Conservation (phyloP, 768 basidiomycete species). For the Agaricus blazei region DNA sequence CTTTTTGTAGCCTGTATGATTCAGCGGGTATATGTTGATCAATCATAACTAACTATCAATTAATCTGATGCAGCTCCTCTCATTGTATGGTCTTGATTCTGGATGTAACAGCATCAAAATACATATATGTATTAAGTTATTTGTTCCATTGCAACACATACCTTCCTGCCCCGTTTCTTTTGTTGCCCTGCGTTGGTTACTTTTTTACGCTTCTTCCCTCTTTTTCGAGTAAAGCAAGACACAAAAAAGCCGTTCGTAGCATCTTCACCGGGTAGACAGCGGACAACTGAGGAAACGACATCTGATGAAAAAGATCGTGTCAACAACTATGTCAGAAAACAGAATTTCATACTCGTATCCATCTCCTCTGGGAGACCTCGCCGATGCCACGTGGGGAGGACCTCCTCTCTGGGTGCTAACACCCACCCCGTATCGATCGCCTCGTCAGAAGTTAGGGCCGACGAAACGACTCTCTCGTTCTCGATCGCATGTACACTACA, state of each 20-base stretch:
- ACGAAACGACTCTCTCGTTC: conserved; percentile 86
- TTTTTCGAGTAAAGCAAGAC: conserved; percentile 67
- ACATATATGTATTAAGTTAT: conserved; percentile 7
- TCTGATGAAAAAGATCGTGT: conserved; percentile 24
- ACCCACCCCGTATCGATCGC: conserved; percentile 54
- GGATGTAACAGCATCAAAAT: conserved; percentile 9
- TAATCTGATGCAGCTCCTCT: conserved; percentile 11
- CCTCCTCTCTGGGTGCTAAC: conserved; percentile 61
- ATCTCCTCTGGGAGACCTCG: conserved; percentile 71
- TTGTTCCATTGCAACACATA: background rate
- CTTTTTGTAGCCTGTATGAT: background rate
- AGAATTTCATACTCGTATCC: conserved; percentile 40
- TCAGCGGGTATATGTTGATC: conserved; percentile 3
- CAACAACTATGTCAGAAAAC: background rate
- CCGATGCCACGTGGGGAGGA: conserved; percentile 79
- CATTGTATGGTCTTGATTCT: conserved; percentile 5
- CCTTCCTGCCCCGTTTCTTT: background rate
- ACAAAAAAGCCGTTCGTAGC: conserved; percentile 97
- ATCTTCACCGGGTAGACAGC: conserved; percentile 79
- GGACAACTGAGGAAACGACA: conserved; percentile 55
- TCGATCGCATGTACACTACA: conserved; percentile 90
- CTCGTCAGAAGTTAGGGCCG: conserved; percentile 68
- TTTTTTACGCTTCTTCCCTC: conserved; percentile 21
- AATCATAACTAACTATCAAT: conserved; percentile 9
- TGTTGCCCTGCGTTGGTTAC: conserved; percentile 19